phyloP scores from a whole-genome alignment of 352 stramenopile genomes.

The Halophytophthora polymorphica region DNA sequence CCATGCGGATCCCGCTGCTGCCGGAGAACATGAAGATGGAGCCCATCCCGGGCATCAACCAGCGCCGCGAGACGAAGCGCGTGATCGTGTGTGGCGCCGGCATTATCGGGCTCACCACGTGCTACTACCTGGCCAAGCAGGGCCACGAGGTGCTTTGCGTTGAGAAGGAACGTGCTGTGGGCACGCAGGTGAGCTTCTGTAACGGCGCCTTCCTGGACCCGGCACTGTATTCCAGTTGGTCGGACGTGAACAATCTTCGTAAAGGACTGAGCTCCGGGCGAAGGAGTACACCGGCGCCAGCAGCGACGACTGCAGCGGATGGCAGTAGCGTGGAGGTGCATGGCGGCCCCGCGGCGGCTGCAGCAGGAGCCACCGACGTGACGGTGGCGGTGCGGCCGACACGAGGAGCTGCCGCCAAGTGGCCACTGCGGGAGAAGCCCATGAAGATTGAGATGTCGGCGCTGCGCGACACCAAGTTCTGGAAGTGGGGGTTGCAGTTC shows the following conservation, averaged over 20 bases:
- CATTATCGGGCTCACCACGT: constrained; percentile 82
- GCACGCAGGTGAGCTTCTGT: constrained; percentile 78
- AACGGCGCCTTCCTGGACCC: constrained; percentile 84
- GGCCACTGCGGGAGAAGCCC: constrained; percentile 51
- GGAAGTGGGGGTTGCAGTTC: constrained; percentile 86
- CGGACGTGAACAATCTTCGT: constrained; percentile 62
- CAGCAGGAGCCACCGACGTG: constrained; percentile 23
- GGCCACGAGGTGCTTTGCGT: constrained; percentile 86
- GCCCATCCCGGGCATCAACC: constrained; percentile 51
- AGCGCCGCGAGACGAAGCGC: constrained; percentile 62
- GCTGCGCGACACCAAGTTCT: constrained; percentile 79
- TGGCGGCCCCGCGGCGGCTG: constrained; percentile 31
- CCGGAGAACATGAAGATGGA: constrained; percentile 72
- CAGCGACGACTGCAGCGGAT: constrained; percentile 24
- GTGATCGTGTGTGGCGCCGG: constrained; percentile 85
- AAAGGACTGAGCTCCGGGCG: constrained; percentile 26
- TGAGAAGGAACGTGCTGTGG: constrained; percentile 76
- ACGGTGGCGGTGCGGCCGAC: constrained; percentile 18
- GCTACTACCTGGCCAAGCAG: constrained; percentile 83
- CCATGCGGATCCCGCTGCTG: constrained; percentile 55
- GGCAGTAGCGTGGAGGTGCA: constrained; percentile 31
- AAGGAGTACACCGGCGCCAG: constrained; percentile 6
- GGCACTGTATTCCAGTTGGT: constrained; percentile 79
- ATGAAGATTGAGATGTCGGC: constrained; percentile 84
- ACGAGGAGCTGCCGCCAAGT: constrained; percentile 29